Evolutionary conservation across 1,284 basidiomycete genomes (phyloP).

Genomic region (Vanrija humicola): DNA sequence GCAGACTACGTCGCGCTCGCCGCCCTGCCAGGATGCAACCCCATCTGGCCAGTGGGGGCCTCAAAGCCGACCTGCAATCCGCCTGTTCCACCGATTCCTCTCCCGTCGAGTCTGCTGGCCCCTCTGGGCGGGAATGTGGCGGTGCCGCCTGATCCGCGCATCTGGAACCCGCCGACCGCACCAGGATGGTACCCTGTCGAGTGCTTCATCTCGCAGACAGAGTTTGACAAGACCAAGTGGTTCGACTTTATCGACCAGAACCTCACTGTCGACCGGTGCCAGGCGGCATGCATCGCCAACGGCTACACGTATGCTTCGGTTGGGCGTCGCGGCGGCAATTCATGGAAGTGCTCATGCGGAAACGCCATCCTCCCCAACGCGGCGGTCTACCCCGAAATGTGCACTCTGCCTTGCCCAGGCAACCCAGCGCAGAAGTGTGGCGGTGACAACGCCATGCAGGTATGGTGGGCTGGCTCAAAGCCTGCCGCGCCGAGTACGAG

Average conservation of each 20-base stretch:
- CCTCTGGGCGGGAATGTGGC: slow-evolving; percentile 21
- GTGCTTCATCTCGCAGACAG: slow-evolving; percentile 13
- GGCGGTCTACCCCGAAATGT: slow-evolving; percentile 18
- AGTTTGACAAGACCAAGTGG: background rate
- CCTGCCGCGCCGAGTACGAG: background rate
- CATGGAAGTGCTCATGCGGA: slow-evolving; percentile 22
- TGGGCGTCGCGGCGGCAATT: slow-evolving; percentile 1
- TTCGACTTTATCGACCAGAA: background rate
- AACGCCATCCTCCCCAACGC: slow-evolving; percentile 14
- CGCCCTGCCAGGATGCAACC: slow-evolving; percentile 32
- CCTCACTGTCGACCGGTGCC: slow-evolving; percentile 13
- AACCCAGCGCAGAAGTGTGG: slow-evolving; percentile 30
- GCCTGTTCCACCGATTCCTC: slow-evolving; percentile 17
- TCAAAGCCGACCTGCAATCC: slow-evolving; percentile 27
- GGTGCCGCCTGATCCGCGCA: slow-evolving; percentile 3
- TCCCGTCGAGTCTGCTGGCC: slow-evolving; percentile 16
- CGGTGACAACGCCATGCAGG: background rate
- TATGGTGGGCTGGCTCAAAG: background rate
- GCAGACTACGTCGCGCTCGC: slow-evolving; percentile 12
- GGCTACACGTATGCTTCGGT: slow-evolving; percentile 15
- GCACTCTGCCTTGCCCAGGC: slow-evolving; percentile 31
- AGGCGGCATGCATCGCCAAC: slow-evolving; percentile 5
- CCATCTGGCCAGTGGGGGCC: slow-evolving; percentile 18
- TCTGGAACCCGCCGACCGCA: slow-evolving; percentile 15
- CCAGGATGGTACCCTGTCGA: slow-evolving; percentile 27